A percentile compares a stretch with the other conserved stretches of the same genome.
Evolutionary conservation across 345 rosid species (phyloP).

Genomic region (Balakata baccata): DNA sequence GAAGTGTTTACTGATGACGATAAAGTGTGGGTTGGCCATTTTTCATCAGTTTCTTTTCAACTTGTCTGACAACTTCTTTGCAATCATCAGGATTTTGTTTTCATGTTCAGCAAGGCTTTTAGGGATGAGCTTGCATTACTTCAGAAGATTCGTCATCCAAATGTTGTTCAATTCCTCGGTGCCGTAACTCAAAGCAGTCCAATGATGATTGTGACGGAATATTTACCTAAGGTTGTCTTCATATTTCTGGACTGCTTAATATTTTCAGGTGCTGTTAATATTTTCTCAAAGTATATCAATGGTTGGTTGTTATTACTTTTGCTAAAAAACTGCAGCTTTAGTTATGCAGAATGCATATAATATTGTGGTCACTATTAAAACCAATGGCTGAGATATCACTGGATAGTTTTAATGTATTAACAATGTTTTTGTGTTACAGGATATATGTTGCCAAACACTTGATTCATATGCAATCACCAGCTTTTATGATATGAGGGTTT

Average conservation of each 20-base stretch:
- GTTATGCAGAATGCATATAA: not conserved
- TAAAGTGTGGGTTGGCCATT: conserved; percentile 63
- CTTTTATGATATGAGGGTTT: too few relatives aligned
- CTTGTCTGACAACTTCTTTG: conserved; percentile 9
- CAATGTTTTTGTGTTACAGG: too few relatives aligned
- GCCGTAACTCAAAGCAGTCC: conserved; percentile 89
- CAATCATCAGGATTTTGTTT: not conserved
- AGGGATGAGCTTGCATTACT: conserved; percentile 76
- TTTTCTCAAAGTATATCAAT: not conserved
- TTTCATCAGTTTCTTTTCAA: conserved; percentile 1
- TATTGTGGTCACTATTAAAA: not conserved
- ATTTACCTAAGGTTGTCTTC: conserved; percentile 54
- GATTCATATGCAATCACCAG: too few relatives aligned
- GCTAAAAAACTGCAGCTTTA: not conserved
- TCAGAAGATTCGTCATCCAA: conserved; percentile 84
- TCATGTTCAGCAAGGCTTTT: conserved; percentile 58
- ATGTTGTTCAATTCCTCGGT: conserved; percentile 82
- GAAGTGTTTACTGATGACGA: conserved; percentile 63
- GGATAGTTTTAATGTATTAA: not conserved
- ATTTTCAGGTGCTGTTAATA: too few relatives aligned
- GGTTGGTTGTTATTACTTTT: not conserved
- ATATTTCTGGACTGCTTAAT: not conserved
- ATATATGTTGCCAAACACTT: too few relatives aligned
- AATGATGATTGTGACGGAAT: conserved; percentile 86
- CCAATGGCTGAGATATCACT: not conserved